phyloP scores from a whole-genome alignment of 352 stramenopile species.

The Pythium folliculosum region DNA sequence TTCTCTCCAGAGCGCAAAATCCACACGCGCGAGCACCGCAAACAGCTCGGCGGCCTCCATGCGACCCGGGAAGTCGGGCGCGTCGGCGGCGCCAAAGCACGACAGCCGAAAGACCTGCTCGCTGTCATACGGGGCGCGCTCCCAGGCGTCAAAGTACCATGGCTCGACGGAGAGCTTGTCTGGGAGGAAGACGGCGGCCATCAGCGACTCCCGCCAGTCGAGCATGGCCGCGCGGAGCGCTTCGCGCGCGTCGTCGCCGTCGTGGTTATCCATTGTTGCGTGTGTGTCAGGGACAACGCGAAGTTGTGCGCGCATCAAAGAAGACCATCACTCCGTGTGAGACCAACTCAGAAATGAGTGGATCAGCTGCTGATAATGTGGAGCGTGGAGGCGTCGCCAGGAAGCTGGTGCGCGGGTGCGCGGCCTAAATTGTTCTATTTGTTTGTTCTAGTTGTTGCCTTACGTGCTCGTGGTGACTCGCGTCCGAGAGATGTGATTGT shows the following conservation, averaged over 20 bases:
- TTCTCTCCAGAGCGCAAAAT: constrained; percentile 1
- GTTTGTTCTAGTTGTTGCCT: no score
- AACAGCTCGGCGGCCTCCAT: constrained; percentile 9
- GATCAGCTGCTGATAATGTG: no score
- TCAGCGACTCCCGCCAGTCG: background rate
- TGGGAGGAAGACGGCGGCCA: background rate
- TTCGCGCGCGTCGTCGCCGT: background rate
- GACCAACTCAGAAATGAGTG: no score
- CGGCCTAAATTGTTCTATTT: no score
- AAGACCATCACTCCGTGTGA: no score
- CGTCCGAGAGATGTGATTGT: no score
- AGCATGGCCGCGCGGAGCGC: background rate
- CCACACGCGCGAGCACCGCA: background rate
- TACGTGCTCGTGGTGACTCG: no score
- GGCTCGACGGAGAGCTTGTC: background rate
- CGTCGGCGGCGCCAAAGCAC: background rate
- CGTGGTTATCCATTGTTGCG: background rate
- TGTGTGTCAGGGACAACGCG: no score
- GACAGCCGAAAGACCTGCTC: constrained; percentile 1
- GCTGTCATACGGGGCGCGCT: background rate
- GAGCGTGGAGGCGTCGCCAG: no score
- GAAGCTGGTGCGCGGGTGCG: no score
- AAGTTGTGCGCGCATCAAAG: no score
- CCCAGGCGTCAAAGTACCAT: background rate
- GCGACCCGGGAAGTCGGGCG: background rate